Percentiles rank a stretch among this genome's conserved stretches.
These are phyloP conservation scores for Aspergillus bertholletiae DNA, from an alignment of 495 filamentous ascomycete genomes.

Conservation along the genomic window DNA sequence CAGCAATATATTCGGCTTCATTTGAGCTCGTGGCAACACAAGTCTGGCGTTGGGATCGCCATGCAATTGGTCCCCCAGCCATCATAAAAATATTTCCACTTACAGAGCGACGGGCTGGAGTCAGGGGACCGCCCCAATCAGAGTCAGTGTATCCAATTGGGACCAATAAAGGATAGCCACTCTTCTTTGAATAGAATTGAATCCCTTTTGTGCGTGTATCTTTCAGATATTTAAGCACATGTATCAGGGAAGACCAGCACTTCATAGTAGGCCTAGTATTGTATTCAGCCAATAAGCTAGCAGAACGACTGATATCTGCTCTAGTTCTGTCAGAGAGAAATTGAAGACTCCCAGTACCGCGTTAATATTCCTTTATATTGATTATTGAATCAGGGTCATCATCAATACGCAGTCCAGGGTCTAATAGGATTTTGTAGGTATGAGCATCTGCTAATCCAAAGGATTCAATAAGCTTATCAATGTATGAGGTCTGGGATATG, in stretches of 20 bases:
- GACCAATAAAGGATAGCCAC: too few species aligned
- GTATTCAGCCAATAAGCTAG: neutral
- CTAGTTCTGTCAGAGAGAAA: neutral
- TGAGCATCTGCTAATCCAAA: neutral
- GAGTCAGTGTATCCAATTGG: neutral
- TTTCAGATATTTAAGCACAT: neutral
- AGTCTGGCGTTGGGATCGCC: neutral
- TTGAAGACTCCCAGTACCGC: neutral
- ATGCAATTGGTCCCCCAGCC: neutral
- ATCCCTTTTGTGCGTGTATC: neutral
- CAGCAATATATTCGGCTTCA: neutral
- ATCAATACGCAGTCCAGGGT: neutral
- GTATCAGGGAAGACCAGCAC: neutral
- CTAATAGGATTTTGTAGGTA: neutral
- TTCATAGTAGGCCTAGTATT: neutral
- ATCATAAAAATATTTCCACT: neutral
- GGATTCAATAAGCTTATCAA: neutral
- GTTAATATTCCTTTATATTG: neutral
- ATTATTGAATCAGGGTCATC: neutral
- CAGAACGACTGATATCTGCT: neutral
- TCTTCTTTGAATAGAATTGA: neutral
- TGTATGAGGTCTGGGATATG: neutral
- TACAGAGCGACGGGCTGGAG: neutral
- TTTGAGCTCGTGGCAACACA: neutral
- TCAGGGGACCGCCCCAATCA: neutral